Base-by-base conservation (phyloP, 768 basidiomycete species). In the Collybiopsis confluens region DNA sequence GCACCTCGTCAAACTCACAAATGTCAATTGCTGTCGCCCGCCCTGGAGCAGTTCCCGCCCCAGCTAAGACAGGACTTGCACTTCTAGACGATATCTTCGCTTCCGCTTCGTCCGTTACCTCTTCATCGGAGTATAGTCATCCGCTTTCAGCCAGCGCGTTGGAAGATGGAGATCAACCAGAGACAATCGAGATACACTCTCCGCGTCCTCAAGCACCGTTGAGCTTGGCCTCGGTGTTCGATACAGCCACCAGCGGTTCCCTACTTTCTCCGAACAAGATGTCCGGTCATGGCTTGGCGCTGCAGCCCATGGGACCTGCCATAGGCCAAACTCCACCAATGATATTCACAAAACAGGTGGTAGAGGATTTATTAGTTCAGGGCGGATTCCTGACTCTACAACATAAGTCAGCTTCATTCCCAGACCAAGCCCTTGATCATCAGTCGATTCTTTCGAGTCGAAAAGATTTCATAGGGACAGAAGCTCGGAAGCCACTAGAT, bases 161-260 rank as follows among this genome's bases (percentile, higher is more conserved):
- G 10, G 16, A 24, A 28, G 36, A 43, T 16, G 27, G 15, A 40
- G 42, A 53, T 23, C 37, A 53, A 40, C 52, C 52, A 27, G 52
- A 53, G 43, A 33, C 52, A 15, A 53, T 53, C 33, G 42, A 53
- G 15, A 45, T 53, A 24, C 42, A 44, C 23, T 53, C 52, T 24
- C 52, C 52, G 23, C 38, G 38, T 35, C 52, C 52, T 4, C 24
- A 40, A 18, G 33, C 52, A n/a, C 33, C 52, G 10, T 18, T 52
- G n/a, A 40, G 40, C 7, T 15, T 45, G 28, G 27, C 52, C 3
- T 45, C 52, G 3, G 37, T 53, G 42, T 53, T 53, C 21, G 47
- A 48, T 28, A 35, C 47, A 24, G 50, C 50, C 9, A 26, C 15
- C 30, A 7, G 13, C 30, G 38, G 18, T 20, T 16, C 2, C 26